Conservation (phyloP, 192 early-diverging fungal genomes). For the Coemansia sp. region DNA sequence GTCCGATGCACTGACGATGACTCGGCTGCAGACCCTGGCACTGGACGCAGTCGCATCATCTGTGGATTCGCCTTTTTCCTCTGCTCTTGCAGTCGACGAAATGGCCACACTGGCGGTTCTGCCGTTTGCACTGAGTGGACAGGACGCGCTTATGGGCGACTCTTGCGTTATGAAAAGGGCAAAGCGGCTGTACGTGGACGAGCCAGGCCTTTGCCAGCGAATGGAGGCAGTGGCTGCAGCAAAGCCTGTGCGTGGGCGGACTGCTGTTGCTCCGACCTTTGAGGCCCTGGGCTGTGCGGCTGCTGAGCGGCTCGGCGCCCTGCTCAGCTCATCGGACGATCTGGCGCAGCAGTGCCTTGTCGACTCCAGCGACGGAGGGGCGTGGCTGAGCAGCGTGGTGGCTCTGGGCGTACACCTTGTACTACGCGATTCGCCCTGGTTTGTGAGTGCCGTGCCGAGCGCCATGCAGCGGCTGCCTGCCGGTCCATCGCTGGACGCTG, state of each 20-base stretch:
- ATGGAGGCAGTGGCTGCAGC: neutral
- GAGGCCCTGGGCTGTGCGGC: constrained; percentile 26
- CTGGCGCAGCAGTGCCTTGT: no score
- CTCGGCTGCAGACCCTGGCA: constrained; percentile 66
- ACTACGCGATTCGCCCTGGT: constrained; percentile 7
- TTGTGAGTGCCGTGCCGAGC: constrained; percentile 23
- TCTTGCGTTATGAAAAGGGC: neutral
- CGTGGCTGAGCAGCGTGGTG: constrained; percentile 28
- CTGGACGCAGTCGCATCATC: constrained; percentile 60
- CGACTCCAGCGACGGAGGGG: constrained; percentile 14
- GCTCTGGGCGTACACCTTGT: constrained; percentile 45
- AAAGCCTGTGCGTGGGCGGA: no score
- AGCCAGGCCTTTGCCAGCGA: neutral
- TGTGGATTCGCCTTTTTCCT: no score
- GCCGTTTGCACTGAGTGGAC: constrained; percentile 11
- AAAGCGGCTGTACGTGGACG: neutral
- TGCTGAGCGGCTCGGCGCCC: constrained; percentile 8
- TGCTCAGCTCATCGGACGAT: no score
- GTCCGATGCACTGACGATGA: constrained; percentile 60
- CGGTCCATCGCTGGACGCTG: constrained; percentile 4
- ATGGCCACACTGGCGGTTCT: constrained; percentile 31
- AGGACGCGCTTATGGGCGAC: neutral
- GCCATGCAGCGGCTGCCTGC: constrained; percentile 22
- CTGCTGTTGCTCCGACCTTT: constrained; percentile 9
- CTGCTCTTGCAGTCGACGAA: constrained; percentile 21